phyloP scores from a whole-genome alignment of 2,329 filamentous ascomycete genomes.

The Exophiala viscosa region DNA sequence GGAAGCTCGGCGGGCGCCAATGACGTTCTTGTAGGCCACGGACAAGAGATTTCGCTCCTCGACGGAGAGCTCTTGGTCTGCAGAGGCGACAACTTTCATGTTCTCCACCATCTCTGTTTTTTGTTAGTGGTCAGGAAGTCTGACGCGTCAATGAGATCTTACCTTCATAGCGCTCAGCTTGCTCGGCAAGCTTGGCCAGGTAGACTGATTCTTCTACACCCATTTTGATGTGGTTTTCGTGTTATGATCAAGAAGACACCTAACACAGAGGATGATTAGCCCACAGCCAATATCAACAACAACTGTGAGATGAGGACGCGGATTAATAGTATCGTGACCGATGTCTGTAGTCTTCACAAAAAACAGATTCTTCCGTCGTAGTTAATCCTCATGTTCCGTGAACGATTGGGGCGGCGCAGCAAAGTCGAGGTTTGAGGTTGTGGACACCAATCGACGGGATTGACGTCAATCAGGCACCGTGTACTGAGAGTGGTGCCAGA shows the following conservation, averaged over 20 bases:
- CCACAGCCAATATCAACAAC: neutral
- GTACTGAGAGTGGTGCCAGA: constrained; percentile 5
- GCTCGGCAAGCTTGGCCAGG: constrained; percentile 99
- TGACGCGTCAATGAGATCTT: constrained; percentile 39
- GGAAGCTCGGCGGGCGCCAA: constrained; percentile 91
- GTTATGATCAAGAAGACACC: constrained; percentile 16
- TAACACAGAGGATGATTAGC: constrained; percentile 19
- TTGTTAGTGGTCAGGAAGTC: constrained; percentile 23
- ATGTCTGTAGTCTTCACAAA: neutral
- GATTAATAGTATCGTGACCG: neutral
- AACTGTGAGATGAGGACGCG: neutral
- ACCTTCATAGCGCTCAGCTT: constrained; percentile 99
- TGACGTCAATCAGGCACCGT: constrained; percentile 21
- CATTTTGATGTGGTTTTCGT: constrained; percentile 62
- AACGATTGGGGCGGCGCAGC: neutral
- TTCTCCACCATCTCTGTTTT: constrained; percentile 94
- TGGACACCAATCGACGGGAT: constrained; percentile 7
- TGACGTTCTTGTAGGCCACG: constrained; percentile 99
- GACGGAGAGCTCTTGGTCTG: constrained; percentile 76
- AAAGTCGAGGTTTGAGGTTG: constrained; percentile 7
- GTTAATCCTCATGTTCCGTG: constrained; percentile 3
- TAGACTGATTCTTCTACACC: constrained; percentile 99
- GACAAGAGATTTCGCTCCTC: constrained; percentile 97
- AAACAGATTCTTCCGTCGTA: neutral
- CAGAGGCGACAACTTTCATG: constrained; percentile 97